Conservation (phyloP, 768 basidiomycete genomes). For the Rhodotorula sphaerocarpa region DNA sequence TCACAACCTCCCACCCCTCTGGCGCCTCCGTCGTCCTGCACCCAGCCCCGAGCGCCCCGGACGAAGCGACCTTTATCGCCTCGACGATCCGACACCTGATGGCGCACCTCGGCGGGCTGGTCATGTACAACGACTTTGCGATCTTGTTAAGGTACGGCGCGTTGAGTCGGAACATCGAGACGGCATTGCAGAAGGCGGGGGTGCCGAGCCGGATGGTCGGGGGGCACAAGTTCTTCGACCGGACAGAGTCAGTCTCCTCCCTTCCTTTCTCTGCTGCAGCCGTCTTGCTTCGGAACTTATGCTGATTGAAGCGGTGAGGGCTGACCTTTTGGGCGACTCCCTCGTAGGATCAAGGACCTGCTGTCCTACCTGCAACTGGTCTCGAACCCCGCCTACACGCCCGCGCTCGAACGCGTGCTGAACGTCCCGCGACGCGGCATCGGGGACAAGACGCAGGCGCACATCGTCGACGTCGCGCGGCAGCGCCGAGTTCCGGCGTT, state of each 20-base stretch:
- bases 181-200: slow-evolving; percentile 64
- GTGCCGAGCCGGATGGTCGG: slow-evolving; percentile 69
- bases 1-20: slow-evolving; percentile 59
- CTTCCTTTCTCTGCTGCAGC: too few species aligned
- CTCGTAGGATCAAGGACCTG: slow-evolving; percentile 62
- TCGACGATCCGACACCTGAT: slow-evolving; percentile 66
- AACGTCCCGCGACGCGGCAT: slow-evolving; percentile 65
- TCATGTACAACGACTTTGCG: slow-evolving; percentile 69
- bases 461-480: slow-evolving; percentile 54
- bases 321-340: background rate
- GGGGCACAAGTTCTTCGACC: slow-evolving; percentile 76
- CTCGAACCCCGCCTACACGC: slow-evolving; percentile 57
- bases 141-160: slow-evolving; percentile 79
- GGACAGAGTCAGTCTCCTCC: slow-evolving; percentile 56
- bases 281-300: slow-evolving; percentile 16
- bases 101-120: slow-evolving; percentile 62
- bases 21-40: slow-evolving; percentile 58
- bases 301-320: too few species aligned
- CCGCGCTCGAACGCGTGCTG: slow-evolving; percentile 63
- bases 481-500: slow-evolving; percentile 53
- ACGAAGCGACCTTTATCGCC: slow-evolving; percentile 66
- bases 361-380: slow-evolving; percentile 73
- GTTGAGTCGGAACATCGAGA: slow-evolving; percentile 65
- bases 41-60: slow-evolving; percentile 51
- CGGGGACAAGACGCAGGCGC: slow-evolving; percentile 51